Percentiles rank a stretch among this genome's conserved stretches.
phyloP scores from a whole-genome alignment of 257 asterid genomes.

The Capsicum chinense region DNA sequence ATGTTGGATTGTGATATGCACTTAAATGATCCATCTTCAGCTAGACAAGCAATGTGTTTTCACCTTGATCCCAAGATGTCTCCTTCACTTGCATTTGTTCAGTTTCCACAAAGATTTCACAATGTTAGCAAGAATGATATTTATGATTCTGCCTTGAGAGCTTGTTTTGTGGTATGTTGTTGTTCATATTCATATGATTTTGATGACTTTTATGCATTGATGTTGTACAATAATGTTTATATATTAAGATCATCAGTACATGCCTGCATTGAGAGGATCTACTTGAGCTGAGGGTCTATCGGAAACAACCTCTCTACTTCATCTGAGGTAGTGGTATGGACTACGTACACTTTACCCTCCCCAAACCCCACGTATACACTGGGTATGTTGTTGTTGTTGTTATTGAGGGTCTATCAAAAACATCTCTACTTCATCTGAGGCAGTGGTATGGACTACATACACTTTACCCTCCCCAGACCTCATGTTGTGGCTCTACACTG shows the following conservation, averaged over 20 bases:
- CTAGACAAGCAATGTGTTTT: constrained; percentile 62
- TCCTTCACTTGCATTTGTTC: constrained; percentile 57
- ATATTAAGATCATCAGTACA: background rate
- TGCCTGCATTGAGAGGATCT: background rate
- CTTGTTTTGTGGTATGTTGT: constrained; percentile 39
- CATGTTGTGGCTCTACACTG: too few relatives aligned
- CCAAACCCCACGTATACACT: background rate
- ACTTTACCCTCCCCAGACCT: too few relatives aligned
- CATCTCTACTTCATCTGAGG: too few relatives aligned
- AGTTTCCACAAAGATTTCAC: constrained; percentile 69
- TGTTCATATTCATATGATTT: too few relatives aligned
- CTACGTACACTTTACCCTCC: background rate
- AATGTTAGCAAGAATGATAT: constrained; percentile 58
- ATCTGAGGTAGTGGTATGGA: background rate
- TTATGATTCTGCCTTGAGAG: constrained; percentile 46
- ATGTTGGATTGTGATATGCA: constrained; percentile 61
- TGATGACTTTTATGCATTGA: background rate
- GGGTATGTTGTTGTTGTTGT: background rate
- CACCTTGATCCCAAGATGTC: constrained; percentile 46
- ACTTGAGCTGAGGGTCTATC: background rate
- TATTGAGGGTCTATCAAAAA: too few relatives aligned
- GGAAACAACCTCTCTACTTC: background rate
- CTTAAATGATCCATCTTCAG: constrained; percentile 52
- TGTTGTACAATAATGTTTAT: background rate
- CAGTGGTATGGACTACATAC: too few relatives aligned